Conservation (phyloP, 768 basidiomycete genomes). For the Serendipita sp. region DNA sequence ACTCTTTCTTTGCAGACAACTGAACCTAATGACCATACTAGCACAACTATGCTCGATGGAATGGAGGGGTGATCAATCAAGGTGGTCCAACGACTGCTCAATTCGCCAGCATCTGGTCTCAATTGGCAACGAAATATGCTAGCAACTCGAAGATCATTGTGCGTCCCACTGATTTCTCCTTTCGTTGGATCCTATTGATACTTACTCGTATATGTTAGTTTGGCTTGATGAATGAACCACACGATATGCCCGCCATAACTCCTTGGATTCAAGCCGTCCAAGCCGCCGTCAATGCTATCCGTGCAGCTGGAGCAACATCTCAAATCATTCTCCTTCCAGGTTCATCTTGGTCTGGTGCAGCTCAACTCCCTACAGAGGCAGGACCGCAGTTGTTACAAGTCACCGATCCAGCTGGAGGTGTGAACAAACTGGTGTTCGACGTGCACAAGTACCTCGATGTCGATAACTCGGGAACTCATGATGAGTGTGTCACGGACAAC, state of each 20-base stretch:
- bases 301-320: slow-evolving; percentile 24
- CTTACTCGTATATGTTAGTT: slow-evolving; percentile 8
- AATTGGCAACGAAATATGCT: slow-evolving; percentile 25
- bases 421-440: slow-evolving; percentile 26
- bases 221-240: slow-evolving; percentile 32
- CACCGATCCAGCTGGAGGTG: slow-evolving; percentile 25
- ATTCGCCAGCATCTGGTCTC: slow-evolving; percentile 26
- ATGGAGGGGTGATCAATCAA: slow-evolving; percentile 24
- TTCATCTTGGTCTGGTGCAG: slow-evolving; percentile 24
- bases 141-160: slow-evolving; percentile 23
- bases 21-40: slow-evolving; percentile 7
- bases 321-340: slow-evolving; percentile 31
- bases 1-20: not conserved
- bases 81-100: slow-evolving; percentile 28
- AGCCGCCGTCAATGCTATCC: slow-evolving; percentile 26
- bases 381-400: slow-evolving; percentile 25
- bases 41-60: slow-evolving; percentile 48
- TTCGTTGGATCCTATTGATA: too few relatives aligned
- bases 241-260: slow-evolving; percentile 23
- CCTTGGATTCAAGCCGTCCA: slow-evolving; percentile 18
- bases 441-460: slow-evolving; percentile 23
- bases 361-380: slow-evolving; percentile 24
- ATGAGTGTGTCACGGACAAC: slow-evolving; percentile 31
- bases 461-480: slow-evolving; percentile 28
- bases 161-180: slow-evolving; percentile 7